Evolutionary conservation across 345 rosid species (phyloP), one percentile per base, ranked within the genome.

Genomic region (Pugionium dolabratum): DNA sequence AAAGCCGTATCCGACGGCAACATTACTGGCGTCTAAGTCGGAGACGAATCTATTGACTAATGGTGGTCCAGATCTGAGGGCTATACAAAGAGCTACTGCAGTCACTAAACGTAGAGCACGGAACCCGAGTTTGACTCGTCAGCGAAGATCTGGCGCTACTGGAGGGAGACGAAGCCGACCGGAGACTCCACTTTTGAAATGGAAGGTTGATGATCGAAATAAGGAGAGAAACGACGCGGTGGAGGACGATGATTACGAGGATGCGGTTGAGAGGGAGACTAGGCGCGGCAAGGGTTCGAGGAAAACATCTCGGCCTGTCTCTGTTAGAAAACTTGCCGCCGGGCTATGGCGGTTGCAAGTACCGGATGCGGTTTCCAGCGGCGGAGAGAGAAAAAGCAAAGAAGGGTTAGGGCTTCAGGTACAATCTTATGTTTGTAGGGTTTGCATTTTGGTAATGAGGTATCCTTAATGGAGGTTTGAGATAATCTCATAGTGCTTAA

Each of bases 321-420:
- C 99, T 36, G 92, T 88, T 51, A 82, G 99, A 85, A 94, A 84
- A 81, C 86, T 94, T 9, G 96, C 91, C 3, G 91, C 96, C 3
- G 96, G 86, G 1, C 70, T 94, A 18, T 94, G 99, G 99, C 58
- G 96, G 79, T 54, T 94, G 77, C 96, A 85, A 80, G 63, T 83
- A 10, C 75, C 89, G 47, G 89, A 81, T 69, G 44, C 73, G 7
- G 78, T 46, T 51, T 54, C 64, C 1, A 71, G 72, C 51, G 76
- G 78, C 61, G 68, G 67, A 27, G 83, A 70, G 62, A 72, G 81
- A 31, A 76, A 76, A 66, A 36, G 68, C 9, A 71, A 63, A 45
- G 87, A 78, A 59, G 78, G 79, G 33, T 69, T 79, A 78, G 91
- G 96, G 81, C 79, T 85, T 79, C 86, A 83, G 91, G 90, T 90